A percentile compares a stretch with the other conserved stretches of the same genome.
phyloP scores from a whole-genome alignment of 192 early-diverging fungal species.

The Mortierella alpina region DNA sequence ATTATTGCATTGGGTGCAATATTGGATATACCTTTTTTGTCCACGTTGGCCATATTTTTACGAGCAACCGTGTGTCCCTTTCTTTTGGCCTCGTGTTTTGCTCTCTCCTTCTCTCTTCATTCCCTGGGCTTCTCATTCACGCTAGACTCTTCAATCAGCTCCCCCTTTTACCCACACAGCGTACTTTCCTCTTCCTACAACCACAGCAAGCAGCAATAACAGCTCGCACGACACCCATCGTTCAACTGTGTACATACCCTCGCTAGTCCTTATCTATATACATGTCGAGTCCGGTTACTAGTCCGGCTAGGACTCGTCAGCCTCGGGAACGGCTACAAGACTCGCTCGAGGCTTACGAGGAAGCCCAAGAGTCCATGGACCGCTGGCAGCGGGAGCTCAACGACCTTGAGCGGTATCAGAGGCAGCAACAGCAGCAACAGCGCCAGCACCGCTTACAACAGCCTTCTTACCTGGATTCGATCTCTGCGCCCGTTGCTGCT shows the following conservation, averaged over 20 bases:
- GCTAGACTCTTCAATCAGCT: background rate
- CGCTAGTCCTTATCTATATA: no score
- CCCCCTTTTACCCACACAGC: background rate
- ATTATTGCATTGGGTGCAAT: no score
- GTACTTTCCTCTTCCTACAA: no score
- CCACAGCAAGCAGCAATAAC: no score
- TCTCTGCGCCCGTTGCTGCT: constrained; percentile 1
- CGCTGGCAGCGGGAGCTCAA: constrained; percentile 11
- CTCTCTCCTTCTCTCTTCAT: background rate
- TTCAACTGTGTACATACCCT: no score
- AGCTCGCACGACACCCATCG: no score
- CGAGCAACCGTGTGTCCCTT: no score
- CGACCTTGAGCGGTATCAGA: background rate
- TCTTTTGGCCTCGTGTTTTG: background rate
- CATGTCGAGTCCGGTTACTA: no score
- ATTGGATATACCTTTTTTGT: no score
- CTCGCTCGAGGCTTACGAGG: background rate
- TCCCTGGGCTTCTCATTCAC: background rate
- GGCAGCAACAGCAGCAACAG: constrained; percentile 12
- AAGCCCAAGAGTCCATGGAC: background rate
- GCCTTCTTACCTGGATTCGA: constrained; percentile 18
- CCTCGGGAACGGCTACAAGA: background rate
- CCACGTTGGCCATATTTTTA: no score
- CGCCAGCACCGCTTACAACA: background rate
- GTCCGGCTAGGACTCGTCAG: background rate